phyloP scores from a whole-genome alignment of 805 yeast genomes.

The Saccharomycopsis lassenensis region DNA sequence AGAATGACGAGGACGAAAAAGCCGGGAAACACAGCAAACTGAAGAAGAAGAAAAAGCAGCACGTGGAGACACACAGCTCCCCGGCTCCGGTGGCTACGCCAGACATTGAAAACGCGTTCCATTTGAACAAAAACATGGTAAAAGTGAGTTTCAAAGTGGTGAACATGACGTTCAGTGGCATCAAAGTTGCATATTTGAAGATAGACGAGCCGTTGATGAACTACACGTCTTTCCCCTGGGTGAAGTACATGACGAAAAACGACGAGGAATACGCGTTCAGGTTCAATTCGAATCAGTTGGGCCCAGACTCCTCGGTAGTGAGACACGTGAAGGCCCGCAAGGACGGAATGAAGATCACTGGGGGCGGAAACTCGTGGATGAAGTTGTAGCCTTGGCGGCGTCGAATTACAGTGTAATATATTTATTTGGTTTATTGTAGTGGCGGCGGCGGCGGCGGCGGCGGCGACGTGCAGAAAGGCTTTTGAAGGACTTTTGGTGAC shows the following conservation, averaged over 20 bases:
- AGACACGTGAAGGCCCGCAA: constrained; percentile 8
- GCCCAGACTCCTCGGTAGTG: constrained; percentile 17
- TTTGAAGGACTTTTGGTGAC: too few relatives aligned
- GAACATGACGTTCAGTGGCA: constrained; percentile 51
- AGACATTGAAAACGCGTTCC: constrained; percentile 5
- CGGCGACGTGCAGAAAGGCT: too few relatives aligned
- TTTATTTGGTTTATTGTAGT: too few relatives aligned
- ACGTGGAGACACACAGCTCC: too few relatives aligned
- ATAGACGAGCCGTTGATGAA: constrained; percentile 51
- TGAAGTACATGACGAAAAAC: constrained; percentile 42
- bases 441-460: too few relatives aligned
- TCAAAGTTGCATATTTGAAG: constrained; percentile 54
- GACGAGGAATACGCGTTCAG: constrained; percentile 26
- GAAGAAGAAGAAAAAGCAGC: background rate
- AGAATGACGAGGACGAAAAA: constrained; percentile 8
- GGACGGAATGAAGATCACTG: background rate
- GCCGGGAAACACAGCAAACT: constrained; percentile 4
- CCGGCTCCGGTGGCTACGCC: background rate
- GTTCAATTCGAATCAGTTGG: constrained; percentile 14
- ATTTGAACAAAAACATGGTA: constrained; percentile 24
- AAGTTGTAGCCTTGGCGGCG: background rate
- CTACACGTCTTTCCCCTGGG: constrained; percentile 74
- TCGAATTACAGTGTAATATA: too few relatives aligned
- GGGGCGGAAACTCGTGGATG: constrained; percentile 4
- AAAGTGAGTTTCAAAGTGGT: constrained; percentile 54